Evolutionary conservation across 306 rosid genomes (phyloP).

Genomic region (Crataegus laevigata): DNA sequence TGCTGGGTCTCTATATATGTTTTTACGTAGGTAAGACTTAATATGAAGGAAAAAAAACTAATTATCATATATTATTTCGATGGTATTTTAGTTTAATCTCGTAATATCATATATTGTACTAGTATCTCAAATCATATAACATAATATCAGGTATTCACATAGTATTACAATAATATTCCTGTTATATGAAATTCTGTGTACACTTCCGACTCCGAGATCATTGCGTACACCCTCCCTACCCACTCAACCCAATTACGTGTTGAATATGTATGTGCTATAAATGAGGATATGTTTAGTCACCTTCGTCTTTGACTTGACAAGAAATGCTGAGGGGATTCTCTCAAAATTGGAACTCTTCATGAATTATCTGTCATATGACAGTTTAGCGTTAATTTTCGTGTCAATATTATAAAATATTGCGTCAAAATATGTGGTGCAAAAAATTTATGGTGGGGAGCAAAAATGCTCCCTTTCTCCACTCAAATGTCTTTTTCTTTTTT

Average conservation of each 20-base stretch:
- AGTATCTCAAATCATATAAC: background rate
- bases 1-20: background rate
- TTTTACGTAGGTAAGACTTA: no score
- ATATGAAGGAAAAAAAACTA: no score
- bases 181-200: background rate
- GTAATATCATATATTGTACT: background rate
- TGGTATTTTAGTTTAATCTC: no score
- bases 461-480: no score
- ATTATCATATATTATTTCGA: no score
- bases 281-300: background rate
- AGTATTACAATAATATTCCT: no score
- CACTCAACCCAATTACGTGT: background rate
- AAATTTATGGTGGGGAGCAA: no score
- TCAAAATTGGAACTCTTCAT: accelerated
- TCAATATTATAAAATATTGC: no score
- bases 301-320: background rate
- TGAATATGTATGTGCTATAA: background rate
- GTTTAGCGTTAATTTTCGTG: no score
- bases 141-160: background rate
- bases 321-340: no score
- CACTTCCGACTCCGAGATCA: background rate
- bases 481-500: background rate
- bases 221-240: background rate
- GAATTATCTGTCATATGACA: no score
- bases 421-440: no score